These are phyloP conservation scores for Stentor roeselii DNA, from an alignment of 73 alveolate species.

Conservation along the genomic window DNA sequence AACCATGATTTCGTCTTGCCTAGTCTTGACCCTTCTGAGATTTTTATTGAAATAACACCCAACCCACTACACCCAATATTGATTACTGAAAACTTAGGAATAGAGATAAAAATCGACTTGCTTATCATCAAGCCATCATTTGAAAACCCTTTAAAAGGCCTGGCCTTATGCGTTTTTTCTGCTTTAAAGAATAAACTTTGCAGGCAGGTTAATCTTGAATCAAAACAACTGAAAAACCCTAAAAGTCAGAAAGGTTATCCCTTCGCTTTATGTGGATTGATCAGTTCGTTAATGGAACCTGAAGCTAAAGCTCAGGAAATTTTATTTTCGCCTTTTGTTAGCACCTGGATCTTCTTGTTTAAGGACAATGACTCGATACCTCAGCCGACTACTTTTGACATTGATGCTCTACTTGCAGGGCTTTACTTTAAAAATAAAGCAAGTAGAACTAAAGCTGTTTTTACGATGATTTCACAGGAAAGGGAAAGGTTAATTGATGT, in stretches of 20 bases:
- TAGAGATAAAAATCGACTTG: not conserved
- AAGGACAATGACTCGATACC: not conserved
- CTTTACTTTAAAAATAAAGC: no score
- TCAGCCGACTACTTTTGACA: not conserved
- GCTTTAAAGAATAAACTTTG: not conserved
- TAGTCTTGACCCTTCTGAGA: not conserved
- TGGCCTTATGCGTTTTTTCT: not conserved
- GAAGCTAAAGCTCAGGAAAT: not conserved
- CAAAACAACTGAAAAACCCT: not conserved
- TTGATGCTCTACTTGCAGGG: constrained; percentile 3
- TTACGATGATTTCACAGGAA: not conserved
- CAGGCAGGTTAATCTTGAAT: not conserved
- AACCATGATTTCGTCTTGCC: not conserved
- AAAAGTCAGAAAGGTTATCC: not conserved
- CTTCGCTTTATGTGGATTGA: not conserved
- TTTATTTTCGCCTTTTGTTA: not conserved
- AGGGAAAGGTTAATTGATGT: not conserved
- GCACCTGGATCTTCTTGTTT: constrained; percentile 11
- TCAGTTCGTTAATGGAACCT: not conserved
- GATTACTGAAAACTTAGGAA: not conserved
- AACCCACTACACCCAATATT: not conserved
- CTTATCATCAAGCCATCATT: not conserved
- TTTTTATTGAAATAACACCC: not conserved
- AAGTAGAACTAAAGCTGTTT: not conserved
- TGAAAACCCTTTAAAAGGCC: not conserved